phyloP scores from a whole-genome alignment of 225 moss, liverwort and hornwort species.

The Antitrichia curtipendula region DNA sequence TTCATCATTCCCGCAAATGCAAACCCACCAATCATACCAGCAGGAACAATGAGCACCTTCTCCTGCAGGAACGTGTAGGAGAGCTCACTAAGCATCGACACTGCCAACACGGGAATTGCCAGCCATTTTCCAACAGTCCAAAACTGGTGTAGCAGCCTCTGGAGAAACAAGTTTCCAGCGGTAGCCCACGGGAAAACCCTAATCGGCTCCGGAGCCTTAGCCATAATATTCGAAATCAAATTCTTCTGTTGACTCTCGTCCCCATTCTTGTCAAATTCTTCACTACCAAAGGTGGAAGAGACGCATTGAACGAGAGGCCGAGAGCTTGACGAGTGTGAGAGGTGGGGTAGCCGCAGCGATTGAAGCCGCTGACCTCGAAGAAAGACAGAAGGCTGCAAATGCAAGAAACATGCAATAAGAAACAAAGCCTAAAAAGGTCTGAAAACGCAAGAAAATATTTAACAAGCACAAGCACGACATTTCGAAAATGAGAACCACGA shows the following conservation, averaged over 20 bases:
- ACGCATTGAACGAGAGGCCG: background rate
- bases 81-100: constrained; percentile 49
- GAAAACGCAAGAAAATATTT: background rate
- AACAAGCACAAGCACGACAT: background rate
- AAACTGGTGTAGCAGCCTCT: constrained; percentile 22
- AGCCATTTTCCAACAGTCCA: constrained; percentile 48
- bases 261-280: background rate
- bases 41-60: constrained; percentile 27
- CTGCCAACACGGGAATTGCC: constrained; percentile 36
- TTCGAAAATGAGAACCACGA: background rate
- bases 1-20: constrained; percentile 41
- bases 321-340: background rate
- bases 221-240: background rate
- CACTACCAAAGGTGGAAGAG: constrained; percentile 3
- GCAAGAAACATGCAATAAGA: background rate
- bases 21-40: constrained; percentile 25
- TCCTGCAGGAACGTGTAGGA: constrained; percentile 37
- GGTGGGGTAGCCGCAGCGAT: background rate
- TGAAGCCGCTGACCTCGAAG: constrained; percentile 6
- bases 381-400: constrained; percentile 4
- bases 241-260: background rate
- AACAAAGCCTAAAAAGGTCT: background rate
- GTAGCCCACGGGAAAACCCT: constrained; percentile 38
- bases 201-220: constrained; percentile 28
- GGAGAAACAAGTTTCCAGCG: constrained; percentile 16